Evolutionary conservation across 2,329 filamentous ascomycete species (phyloP).

Genomic region (Fusarium coicis): DNA sequence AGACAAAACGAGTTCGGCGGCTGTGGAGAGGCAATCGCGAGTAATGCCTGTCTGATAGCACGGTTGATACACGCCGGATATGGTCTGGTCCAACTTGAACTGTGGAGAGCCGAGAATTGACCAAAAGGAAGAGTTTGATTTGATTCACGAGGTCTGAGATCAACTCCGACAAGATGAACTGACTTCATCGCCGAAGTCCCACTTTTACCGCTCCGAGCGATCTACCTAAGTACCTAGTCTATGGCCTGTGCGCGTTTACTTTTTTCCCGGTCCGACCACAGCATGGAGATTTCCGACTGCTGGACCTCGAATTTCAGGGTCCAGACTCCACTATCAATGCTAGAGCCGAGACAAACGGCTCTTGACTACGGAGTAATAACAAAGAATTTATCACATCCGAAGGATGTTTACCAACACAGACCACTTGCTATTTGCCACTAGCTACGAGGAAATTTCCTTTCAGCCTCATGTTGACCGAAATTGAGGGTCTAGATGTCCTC

Average conservation of each 20-base stretch:
- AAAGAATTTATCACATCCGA: slow-evolving; percentile 5
- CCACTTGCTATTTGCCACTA: slow-evolving; percentile 24
- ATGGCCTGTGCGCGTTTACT: slow-evolving; percentile 37
- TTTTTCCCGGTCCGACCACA: slow-evolving; percentile 26
- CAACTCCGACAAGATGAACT: slow-evolving; percentile 15
- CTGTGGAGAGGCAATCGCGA: slow-evolving; percentile 14
- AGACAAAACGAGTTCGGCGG: background rate
- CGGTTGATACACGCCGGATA: background rate
- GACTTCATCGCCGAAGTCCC: slow-evolving; percentile 23
- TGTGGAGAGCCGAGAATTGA: slow-evolving; percentile 8
- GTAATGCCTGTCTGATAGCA: background rate
- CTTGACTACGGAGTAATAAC: background rate
- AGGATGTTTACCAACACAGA: slow-evolving; percentile 12
- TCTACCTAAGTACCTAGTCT: background rate
- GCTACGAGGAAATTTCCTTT: background rate
- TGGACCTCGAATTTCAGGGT: slow-evolving; percentile 24
- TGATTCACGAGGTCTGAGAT: slow-evolving; percentile 15
- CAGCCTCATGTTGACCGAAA: slow-evolving; percentile 20
- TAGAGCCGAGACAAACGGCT: background rate
- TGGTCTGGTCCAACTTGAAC: background rate
- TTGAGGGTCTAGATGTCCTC: slow-evolving; percentile 1
- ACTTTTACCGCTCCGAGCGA: slow-evolving; percentile 8
- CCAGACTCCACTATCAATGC: slow-evolving; percentile 21
- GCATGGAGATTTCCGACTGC: slow-evolving; percentile 1
- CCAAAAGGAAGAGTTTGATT: slow-evolving; percentile 20